These are phyloP conservation scores for Metarhizium guizhouense DNA, from an alignment of 2,329 filamentous ascomycete species.

Conservation along the genomic window DNA sequence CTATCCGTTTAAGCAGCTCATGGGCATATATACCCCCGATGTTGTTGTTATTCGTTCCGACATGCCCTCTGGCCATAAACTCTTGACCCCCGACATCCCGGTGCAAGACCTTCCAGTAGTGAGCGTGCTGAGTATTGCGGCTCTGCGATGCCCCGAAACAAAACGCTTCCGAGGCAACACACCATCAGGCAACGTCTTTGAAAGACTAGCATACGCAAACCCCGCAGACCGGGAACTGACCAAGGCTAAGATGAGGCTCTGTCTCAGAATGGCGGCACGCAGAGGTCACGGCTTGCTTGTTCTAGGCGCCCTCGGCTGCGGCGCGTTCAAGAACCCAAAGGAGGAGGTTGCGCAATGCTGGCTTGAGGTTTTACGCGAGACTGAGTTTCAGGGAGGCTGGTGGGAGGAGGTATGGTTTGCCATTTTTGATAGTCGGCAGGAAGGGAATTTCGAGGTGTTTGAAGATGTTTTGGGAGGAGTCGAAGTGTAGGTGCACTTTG, in stretches of 20 bases:
- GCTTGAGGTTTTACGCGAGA: slow-evolving; percentile 48
- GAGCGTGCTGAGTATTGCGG: slow-evolving; percentile 53
- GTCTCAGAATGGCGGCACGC: slow-evolving; percentile 49
- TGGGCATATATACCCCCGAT: slow-evolving; percentile 50
- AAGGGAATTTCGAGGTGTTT: slow-evolving; percentile 44
- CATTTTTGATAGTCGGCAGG: slow-evolving; percentile 36
- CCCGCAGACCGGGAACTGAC: slow-evolving; percentile 40
- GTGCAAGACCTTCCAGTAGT: slow-evolving; percentile 37
- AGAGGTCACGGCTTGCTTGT: slow-evolving; percentile 50
- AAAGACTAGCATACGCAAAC: slow-evolving; percentile 29
- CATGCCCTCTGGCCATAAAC: slow-evolving; percentile 33
- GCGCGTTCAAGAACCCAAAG: slow-evolving; percentile 55
- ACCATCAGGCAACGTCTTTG: slow-evolving; percentile 12
- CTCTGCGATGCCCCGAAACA: slow-evolving; percentile 33
- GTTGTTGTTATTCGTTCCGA: slow-evolving; percentile 50
- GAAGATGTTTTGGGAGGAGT: slow-evolving; percentile 30
- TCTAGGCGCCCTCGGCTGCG: slow-evolving; percentile 61
- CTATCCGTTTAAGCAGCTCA: slow-evolving; percentile 43
- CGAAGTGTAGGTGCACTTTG: slow-evolving; percentile 13
- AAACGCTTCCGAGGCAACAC: slow-evolving; percentile 11
- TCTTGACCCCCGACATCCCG: slow-evolving; percentile 29
- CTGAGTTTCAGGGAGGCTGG: slow-evolving; percentile 53
- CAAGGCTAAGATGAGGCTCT: slow-evolving; percentile 54
- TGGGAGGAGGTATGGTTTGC: slow-evolving; percentile 58
- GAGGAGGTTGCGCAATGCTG: slow-evolving; percentile 55